Base-by-base conservation (phyloP, 768 basidiomycete genomes). In the Collybia sordida region DNA sequence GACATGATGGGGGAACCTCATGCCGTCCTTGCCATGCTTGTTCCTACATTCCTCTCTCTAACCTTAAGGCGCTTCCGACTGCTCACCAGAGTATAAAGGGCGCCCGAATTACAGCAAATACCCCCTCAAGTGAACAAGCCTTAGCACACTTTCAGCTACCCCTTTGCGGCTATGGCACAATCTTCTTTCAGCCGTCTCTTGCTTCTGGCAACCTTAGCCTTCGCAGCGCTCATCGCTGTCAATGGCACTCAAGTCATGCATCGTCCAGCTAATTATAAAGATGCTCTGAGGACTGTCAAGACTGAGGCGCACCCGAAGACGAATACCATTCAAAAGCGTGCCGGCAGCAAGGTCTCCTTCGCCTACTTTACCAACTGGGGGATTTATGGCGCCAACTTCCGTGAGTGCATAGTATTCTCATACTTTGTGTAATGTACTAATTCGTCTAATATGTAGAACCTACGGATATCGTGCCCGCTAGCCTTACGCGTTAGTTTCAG, bases 281-380 rank as follows among this genome's bases (percentile, higher is more conserved):
- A 67, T 9, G 52, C 73, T 2, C 66, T 71, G 12, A 64, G 63
- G 50, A 64, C 55, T 31, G 70, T 70, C 53, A 49, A 62, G 17
- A 65, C 62, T 1, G 67, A 71, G 51, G 57, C 51, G 27, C 50
- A 68, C 50, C 68, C 75, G 4, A 64, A 71, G 54, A 69, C 72
- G 3, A 63, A 75, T 21, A 59, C 63, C 35, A 69, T 81, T 27
- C 66, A 74, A 34, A 73, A 69, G 56, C 70, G 78, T 31, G 68
- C 68, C 8, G 59, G 60, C 17, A 64, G 60, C 36, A 75, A 76
- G 40, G 69, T 69, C 21, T 70, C 66, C 17, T 69, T 74, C 49
- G 81, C 72, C 2, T 83, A 83, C 61, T 83, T 81, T 61, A 79
- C 80, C 0, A 82, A 82, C 63, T 83, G 81, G 82, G 82, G 80